Base-by-base conservation (phyloP, 257 asterid species). In the Lycium ferocissimum region DNA sequence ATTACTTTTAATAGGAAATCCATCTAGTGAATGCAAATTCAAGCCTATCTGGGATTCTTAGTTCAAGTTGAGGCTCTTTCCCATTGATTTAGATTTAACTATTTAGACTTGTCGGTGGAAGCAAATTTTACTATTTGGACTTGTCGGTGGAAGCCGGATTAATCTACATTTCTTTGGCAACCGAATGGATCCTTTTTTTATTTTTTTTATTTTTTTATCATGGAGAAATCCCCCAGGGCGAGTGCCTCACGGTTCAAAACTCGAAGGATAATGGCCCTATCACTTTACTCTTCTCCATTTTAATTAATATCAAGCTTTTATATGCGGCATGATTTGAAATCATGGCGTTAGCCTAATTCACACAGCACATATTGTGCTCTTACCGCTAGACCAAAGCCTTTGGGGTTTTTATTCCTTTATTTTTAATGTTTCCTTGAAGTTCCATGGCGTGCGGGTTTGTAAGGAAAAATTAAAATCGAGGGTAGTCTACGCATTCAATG, bases 21-120 rank as follows among this genome's bases (percentile, higher is more conserved):
- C 47, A 66, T 66, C 73, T 5, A 26, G 45, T 66, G 79, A n/a
- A 8, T 40, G 56, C 35, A 71, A 40, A 17, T 38, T 40, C 15
- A 71, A 71, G 79, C 79, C 40, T 71, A 40, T 71, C 2, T 71
- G 33, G 17, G 73, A 20, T 8, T 38, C 56, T 72, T 72, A 72
- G 51, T 72, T 72, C 80, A 72, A 72, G 80, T 72, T 43, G 57
- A 43, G 37, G 57, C 57, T 18, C 58, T 37, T 72, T 72, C 56
- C 13, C 26, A 17, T 72, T 6, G 33, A 72, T 72, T 71, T 37
- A 72, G 37, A 72, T 72, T 72, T 72, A 43, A 40, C 80, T 72
- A 17, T n/a, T 5, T 37, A 72, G 37, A 20, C 80, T 11, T n/a
- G 3, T 13, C 0, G 57, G 18, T 6, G 5, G 45, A 66, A 33